These are phyloP conservation scores for Schizochytrium sp. DNA, from an alignment of 108 stramenopile species.

Conservation along the genomic window DNA sequence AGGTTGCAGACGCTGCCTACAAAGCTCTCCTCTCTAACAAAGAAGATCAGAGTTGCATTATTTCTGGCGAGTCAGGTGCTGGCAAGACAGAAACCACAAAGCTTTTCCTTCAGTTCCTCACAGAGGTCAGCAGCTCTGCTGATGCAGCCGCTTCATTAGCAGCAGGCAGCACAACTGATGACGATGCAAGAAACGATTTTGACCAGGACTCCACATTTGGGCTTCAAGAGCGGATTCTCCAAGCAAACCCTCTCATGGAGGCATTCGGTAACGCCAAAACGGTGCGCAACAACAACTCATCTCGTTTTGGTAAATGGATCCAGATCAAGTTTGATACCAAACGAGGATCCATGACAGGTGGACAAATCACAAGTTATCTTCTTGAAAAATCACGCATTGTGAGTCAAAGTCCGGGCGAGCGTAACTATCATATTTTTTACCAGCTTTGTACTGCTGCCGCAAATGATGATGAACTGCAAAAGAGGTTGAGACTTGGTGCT, in stretches of 20 bases:
- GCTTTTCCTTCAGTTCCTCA: slow-evolving; percentile 84
- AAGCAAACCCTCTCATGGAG: slow-evolving; percentile 73
- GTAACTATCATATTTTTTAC: slow-evolving; percentile 82
- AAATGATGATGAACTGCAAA: background rate
- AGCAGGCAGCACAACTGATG: background rate
- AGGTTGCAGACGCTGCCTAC: slow-evolving; percentile 66
- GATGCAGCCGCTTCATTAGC: slow-evolving; percentile 5
- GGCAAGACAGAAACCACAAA: slow-evolving; percentile 81
- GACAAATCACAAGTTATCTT: slow-evolving; percentile 73
- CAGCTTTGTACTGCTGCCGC: slow-evolving; percentile 62
- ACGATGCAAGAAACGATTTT: slow-evolving; percentile 61
- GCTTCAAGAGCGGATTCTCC: slow-evolving; percentile 66
- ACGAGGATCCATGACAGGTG: slow-evolving; percentile 57
- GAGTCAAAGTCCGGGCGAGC: slow-evolving; percentile 71
- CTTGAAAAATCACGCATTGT: slow-evolving; percentile 80
- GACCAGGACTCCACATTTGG: slow-evolving; percentile 60
- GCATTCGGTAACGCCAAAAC: slow-evolving; percentile 74
- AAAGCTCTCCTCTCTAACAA: background rate
- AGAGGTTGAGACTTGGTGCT: slow-evolving; percentile 35
- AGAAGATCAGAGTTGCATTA: slow-evolving; percentile 66
- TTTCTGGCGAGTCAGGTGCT: slow-evolving; percentile 76
- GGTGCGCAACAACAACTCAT: slow-evolving; percentile 71
- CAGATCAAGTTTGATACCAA: slow-evolving; percentile 69
- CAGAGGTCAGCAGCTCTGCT: slow-evolving; percentile 50
- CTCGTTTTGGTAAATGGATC: slow-evolving; percentile 81